A percentile compares a stretch with the other conserved stretches of the same genome.
Evolutionary conservation across 306 rosid genomes (phyloP).

Genomic region (Pterocarpus macrocarpus): DNA sequence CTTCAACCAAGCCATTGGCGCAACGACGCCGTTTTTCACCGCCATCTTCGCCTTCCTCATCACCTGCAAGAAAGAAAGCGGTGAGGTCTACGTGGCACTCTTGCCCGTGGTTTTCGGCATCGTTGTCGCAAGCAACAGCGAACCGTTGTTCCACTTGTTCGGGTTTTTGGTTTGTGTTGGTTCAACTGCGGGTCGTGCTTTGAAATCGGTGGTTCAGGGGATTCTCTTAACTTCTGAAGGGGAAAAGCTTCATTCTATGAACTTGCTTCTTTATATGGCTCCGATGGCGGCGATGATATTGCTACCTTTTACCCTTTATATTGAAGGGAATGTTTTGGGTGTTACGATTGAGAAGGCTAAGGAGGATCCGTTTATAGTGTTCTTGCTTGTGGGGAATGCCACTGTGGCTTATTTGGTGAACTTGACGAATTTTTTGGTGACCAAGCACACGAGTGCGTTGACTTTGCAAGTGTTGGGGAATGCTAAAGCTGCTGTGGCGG

Average conservation of each 20-base stretch:
- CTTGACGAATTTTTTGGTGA: conserved; percentile 84
- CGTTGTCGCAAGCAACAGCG: conserved; percentile 81
- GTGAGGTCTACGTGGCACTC: conserved; percentile 74
- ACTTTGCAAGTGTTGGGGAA: conserved; percentile 93
- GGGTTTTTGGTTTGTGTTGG: conserved; percentile 85
- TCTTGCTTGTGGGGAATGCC: conserved; percentile 81
- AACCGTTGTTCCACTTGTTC: conserved; percentile 79
- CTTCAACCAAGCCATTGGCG: conserved; percentile 93
- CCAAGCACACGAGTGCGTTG: conserved; percentile 92
- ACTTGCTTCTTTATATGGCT: conserved; percentile 90
- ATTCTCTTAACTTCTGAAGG: conserved; percentile 75
- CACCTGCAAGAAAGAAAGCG: conserved; percentile 81
- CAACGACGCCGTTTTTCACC: conserved; percentile 93
- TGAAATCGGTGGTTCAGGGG: conserved; percentile 93
- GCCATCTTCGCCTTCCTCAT: conserved; percentile 80
- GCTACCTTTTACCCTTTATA: conserved; percentile 78
- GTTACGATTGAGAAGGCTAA: conserved; percentile 66
- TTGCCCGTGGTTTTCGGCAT: conserved; percentile 89
- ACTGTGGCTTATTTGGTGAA: conserved; percentile 96
- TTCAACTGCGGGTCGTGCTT: conserved; percentile 90
- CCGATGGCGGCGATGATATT: conserved; percentile 82
- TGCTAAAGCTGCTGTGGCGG: conserved; percentile 94
- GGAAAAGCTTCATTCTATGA: conserved; percentile 96
- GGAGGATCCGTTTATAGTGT: conserved; percentile 66
- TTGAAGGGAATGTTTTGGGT: conserved; percentile 85